Evolutionary conservation across 352 stramenopile species (phyloP).

Genomic region (Aphanomyces stellatus): DNA sequence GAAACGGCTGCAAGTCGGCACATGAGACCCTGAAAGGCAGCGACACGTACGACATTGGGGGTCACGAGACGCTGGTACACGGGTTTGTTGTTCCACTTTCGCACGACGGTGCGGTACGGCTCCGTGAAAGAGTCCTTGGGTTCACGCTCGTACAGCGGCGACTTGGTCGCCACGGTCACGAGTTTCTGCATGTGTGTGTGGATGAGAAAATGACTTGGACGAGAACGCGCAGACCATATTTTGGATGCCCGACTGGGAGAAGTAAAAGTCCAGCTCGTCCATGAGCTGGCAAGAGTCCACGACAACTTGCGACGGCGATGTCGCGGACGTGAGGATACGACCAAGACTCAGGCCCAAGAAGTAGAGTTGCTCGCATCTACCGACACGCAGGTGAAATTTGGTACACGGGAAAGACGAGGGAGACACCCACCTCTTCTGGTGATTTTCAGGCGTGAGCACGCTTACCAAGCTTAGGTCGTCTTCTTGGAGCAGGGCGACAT

Average conservation of each 20-base stretch:
- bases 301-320: constrained; percentile 50
- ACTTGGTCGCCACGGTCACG: constrained; percentile 62
- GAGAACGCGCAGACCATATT: constrained; percentile 44
- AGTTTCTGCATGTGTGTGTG: constrained; percentile 49
- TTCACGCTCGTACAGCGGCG: constrained; percentile 47
- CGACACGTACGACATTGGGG: constrained; percentile 47
- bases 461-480: constrained; percentile 31
- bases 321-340: constrained; percentile 33
- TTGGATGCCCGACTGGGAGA: constrained; percentile 61
- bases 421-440: constrained; percentile 47
- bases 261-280: constrained; percentile 81
- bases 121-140: constrained; percentile 35
- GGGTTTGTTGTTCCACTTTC: constrained; percentile 80
- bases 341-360: constrained; percentile 69
- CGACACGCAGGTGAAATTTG: constrained; percentile 5
- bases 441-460: neutral
- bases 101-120: constrained; percentile 50
- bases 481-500: constrained; percentile 60
- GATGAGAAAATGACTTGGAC: neutral
- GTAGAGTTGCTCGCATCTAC: constrained; percentile 47
- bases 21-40: neutral
- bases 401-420: constrained; percentile 45
- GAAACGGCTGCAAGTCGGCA: constrained; percentile 48
- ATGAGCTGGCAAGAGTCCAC: constrained; percentile 74
- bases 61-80: constrained; percentile 66